A percentile compares a stretch with the other conserved stretches of the same genome.
phyloP scores from a whole-genome alignment of 371 early-diverging fungal species.

The Mortierella sp. region DNA sequence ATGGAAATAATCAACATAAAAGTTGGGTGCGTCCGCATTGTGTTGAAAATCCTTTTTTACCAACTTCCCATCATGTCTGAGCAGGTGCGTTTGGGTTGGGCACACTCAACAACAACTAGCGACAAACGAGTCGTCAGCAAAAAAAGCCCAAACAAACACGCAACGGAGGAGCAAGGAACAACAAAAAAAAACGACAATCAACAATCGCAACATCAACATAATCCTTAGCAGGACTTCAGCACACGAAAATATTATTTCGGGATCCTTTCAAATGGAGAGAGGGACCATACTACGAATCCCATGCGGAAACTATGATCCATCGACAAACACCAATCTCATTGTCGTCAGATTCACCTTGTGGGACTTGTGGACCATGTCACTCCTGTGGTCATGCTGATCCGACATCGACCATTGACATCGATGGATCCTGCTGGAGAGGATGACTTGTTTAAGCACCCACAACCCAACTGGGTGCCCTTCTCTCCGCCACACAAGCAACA shows the following conservation, averaged over 20 bases:
- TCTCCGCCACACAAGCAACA: not conserved
- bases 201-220: not conserved
- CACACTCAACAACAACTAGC: not conserved
- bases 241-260: not conserved
- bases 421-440: not conserved
- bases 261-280: too few species aligned
- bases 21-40: conserved; percentile 23
- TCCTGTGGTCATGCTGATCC: conserved; percentile 2
- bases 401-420: conserved; percentile 4
- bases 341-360: not conserved
- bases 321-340: not conserved
- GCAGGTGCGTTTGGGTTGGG: conserved; percentile 57
- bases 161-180: not conserved
- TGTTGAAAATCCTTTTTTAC: conserved; percentile 60
- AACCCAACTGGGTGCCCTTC: not conserved
- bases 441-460: not conserved
- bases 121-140: not conserved
- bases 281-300: conserved; percentile 23
- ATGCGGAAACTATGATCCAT: conserved; percentile 45
- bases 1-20: conserved; percentile 30
- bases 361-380: not conserved
- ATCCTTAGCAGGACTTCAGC: not conserved
- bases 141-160: not conserved
- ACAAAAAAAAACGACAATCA: not conserved
- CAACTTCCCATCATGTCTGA: conserved; percentile 63